These are phyloP conservation scores for Orbilia quercus DNA, from an alignment of 2,329 filamentous ascomycete genomes.

Conservation along the genomic window DNA sequence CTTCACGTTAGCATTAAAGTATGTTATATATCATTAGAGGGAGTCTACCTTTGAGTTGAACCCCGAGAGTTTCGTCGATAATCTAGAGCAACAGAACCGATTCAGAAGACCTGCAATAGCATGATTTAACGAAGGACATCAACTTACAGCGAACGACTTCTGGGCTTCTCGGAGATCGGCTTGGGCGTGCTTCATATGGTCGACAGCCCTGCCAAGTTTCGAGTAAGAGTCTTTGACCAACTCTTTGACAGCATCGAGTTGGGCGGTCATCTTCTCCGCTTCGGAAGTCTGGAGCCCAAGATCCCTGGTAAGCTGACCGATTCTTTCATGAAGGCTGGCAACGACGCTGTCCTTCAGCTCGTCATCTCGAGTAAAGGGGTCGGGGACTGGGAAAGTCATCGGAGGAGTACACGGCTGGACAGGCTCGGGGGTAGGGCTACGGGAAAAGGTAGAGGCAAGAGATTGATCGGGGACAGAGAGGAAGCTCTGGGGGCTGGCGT, in stretches of 20 bases:
- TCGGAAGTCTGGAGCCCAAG: slow-evolving; percentile 20
- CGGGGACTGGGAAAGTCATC: slow-evolving; percentile 9
- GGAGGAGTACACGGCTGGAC: background rate
- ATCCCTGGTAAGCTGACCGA: slow-evolving; percentile 17
- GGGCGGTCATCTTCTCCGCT: slow-evolving; percentile 9
- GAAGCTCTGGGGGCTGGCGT: background rate
- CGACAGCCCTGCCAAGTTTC: slow-evolving; percentile 9
- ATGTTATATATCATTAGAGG: too few relatives aligned
- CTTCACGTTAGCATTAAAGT: too few relatives aligned
- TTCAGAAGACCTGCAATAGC: background rate
- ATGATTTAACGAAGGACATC: background rate
- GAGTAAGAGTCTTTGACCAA: slow-evolving; percentile 13
- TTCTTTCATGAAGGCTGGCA: slow-evolving; percentile 19
- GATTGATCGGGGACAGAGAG: slow-evolving; percentile 4
- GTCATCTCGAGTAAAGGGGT: slow-evolving; percentile 14
- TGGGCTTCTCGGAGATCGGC: slow-evolving; percentile 19
- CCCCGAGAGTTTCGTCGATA: background rate
- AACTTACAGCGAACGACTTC: slow-evolving; percentile 11
- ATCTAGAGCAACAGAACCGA: background rate
- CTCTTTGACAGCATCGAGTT: slow-evolving; percentile 19
- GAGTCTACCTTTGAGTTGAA: too few relatives aligned
- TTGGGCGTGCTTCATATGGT: slow-evolving; percentile 21
- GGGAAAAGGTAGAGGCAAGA: background rate
- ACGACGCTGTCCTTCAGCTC: slow-evolving; percentile 32
- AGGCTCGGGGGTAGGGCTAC: slow-evolving; percentile 4